A percentile compares a stretch with the other conserved stretches of the same genome.
phyloP scores from a whole-genome alignment of 2,329 filamentous ascomycete genomes.

The Iodosphaeria phyllophila region DNA sequence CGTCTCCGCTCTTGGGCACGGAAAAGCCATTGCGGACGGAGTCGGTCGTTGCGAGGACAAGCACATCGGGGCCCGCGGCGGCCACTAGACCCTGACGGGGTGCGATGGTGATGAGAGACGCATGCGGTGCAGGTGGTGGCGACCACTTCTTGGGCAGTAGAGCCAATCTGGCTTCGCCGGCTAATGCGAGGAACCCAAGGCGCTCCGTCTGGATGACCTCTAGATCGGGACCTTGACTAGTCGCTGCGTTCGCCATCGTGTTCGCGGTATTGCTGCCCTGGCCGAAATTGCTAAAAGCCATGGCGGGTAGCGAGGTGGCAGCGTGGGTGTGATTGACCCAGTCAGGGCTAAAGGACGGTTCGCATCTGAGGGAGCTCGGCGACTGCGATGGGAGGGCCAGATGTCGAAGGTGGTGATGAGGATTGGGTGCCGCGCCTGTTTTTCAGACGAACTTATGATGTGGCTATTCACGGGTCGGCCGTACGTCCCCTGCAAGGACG shows the following conservation, averaged over 20 bases:
- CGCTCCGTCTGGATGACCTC: conserved; percentile 70
- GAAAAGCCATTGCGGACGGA: conserved; percentile 60
- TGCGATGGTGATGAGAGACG: conserved; percentile 72
- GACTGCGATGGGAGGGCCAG: no score
- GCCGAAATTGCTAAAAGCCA: conserved; percentile 7
- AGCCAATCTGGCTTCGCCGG: conserved; percentile 61
- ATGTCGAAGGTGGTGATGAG: no score
- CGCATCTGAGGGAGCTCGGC: no score
- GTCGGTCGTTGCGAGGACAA: conserved; percentile 62
- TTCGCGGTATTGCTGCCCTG: conserved; percentile 8
- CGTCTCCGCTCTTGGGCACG: conserved; percentile 35
- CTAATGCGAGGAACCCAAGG: conserved; percentile 65
- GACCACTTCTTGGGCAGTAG: no score
- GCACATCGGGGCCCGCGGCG: conserved; percentile 64
- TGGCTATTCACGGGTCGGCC: no score
- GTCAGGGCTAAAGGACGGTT: no score
- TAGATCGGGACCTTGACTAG: conserved; percentile 44
- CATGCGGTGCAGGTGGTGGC: conserved; percentile 51
- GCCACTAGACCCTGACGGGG: conserved; percentile 66
- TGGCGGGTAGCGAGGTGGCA: conserved; percentile 1
- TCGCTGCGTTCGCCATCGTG: conserved; percentile 3
- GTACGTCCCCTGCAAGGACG: no score
- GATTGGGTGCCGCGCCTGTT: no score
- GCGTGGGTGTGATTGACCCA: no score
- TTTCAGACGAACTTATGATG: no score